phyloP scores from a whole-genome alignment of 169 alveolate species.

The Plasmodium berghei region DNA sequence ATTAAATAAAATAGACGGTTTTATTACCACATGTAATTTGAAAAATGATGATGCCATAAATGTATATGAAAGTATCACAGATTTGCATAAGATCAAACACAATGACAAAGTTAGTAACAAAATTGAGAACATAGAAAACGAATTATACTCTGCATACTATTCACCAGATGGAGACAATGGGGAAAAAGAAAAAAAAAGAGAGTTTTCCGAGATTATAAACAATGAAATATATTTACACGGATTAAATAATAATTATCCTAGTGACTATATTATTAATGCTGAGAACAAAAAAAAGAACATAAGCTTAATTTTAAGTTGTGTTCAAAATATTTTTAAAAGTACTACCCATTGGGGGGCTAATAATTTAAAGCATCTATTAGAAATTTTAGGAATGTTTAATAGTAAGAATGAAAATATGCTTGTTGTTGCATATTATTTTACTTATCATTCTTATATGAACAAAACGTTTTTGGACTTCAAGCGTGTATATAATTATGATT shows the following conservation, averaged over 20 bases:
- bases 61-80: too few relatives aligned
- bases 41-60: too few relatives aligned
- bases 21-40: too few relatives aligned
- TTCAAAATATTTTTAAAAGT: conserved; percentile 9
- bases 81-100: too few relatives aligned
- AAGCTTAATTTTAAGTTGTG: background rate
- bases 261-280: too few relatives aligned
- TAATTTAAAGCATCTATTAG: conserved; percentile 14
- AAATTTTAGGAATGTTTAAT: conserved; percentile 18
- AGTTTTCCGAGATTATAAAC: background rate
- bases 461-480: conserved; percentile 14
- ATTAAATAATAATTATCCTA: too few relatives aligned
- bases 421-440: conserved; percentile 11
- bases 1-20: too few relatives aligned
- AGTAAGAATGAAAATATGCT: conserved; percentile 13
- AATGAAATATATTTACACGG: background rate
- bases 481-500: conserved; percentile 39
- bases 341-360: background rate
- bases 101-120: too few relatives aligned
- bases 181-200: background rate
- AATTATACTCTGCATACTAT: too few relatives aligned
- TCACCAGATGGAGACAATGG: background rate
- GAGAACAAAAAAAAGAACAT: conserved; percentile 5
- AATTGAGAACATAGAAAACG: too few relatives aligned
- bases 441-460: conserved; percentile 27